phyloP scores from a whole-genome alignment of 2,329 filamentous ascomycete genomes.

The Lasiodiplodia theobromae region DNA sequence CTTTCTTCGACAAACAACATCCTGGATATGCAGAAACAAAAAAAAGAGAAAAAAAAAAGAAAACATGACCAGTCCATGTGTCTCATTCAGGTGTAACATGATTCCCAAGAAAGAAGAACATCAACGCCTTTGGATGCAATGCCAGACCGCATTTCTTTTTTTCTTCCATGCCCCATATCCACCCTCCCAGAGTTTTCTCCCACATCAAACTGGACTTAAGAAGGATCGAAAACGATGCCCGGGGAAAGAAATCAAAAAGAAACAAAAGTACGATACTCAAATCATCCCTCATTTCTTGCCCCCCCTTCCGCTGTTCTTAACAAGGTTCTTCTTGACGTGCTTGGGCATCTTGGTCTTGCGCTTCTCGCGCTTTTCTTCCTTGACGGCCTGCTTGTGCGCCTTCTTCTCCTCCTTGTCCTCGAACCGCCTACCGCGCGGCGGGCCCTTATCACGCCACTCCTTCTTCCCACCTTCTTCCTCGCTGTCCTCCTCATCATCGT shows the following conservation, averaged over 20 bases:
- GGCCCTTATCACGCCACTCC: constrained; percentile 43
- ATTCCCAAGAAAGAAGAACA: neutral
- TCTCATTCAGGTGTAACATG: neutral
- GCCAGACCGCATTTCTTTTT: neutral
- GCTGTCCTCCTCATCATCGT: constrained; percentile 36
- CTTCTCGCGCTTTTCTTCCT: constrained; percentile 94
- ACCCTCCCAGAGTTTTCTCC: neutral
- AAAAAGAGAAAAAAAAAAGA: neutral
- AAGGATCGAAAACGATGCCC: no score
- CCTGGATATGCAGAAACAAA: neutral
- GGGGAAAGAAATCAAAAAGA: no score
- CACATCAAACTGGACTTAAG: neutral
- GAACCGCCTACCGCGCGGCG: constrained; percentile 61
- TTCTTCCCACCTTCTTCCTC: constrained; percentile 19
- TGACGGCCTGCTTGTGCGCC: constrained; percentile 87
- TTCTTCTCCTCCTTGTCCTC: constrained; percentile 92
- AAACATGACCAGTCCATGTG: neutral
- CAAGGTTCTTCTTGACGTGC: constrained; percentile 88
- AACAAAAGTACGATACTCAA: no score
- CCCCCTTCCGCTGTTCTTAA: constrained; percentile 52
- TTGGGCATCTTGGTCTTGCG: constrained; percentile 96
- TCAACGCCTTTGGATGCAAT: constrained; percentile 12
- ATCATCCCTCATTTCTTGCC: constrained; percentile 26
- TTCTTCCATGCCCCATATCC: neutral
- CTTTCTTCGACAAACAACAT: neutral